Conservation (phyloP, 345 rosid genomes). For the Rhodamnia rubescens region DNA sequence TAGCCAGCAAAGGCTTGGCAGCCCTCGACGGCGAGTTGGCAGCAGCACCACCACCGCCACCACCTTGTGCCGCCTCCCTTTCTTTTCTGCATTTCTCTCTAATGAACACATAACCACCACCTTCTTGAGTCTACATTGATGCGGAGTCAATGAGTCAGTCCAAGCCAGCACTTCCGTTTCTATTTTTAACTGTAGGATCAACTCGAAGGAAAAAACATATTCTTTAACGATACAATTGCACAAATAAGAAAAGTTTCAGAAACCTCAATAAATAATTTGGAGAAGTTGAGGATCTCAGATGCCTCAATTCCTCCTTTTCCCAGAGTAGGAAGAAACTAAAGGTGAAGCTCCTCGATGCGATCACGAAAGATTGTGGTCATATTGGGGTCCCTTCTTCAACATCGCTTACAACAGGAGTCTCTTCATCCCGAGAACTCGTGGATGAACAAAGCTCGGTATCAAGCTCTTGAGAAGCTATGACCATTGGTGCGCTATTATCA, state of each 20-base stretch:
- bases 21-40: neutral
- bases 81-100: neutral
- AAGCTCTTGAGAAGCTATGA: too few species aligned
- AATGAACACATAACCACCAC: neutral
- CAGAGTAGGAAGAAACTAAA: neutral
- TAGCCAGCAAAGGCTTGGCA: neutral
- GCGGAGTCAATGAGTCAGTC: neutral
- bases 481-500: too few species aligned
- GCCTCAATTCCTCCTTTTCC: neutral
- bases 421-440: neutral
- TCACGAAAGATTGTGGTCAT: neutral
- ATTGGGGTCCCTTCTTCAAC: neutral
- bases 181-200: too few species aligned
- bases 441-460: neutral
- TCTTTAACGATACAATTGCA: neutral
- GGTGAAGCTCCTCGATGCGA: neutral
- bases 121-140: neutral
- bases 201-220: neutral
- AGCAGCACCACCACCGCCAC: neutral
- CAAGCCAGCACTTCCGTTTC: neutral
- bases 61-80: neutral
- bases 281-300: neutral
- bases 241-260: neutral
- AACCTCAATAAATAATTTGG: neutral
- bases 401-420: neutral